phyloP scores from a whole-genome alignment of 2,329 filamentous ascomycete species.

The Ophiocordyceps camponoti-leonardi region DNA sequence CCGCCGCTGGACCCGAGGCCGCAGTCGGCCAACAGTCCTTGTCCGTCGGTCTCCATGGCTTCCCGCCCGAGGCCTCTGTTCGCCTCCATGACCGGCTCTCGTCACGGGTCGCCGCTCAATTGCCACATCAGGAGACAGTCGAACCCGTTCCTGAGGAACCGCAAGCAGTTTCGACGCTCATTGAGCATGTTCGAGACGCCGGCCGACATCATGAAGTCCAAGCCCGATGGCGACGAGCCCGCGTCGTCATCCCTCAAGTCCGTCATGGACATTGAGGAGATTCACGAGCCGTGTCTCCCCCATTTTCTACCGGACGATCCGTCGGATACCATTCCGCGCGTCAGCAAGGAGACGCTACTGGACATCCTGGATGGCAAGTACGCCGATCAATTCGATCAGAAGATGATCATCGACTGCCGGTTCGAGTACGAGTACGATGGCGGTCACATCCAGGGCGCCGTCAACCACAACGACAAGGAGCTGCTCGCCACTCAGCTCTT shows the following conservation, averaged over 20 bases:
- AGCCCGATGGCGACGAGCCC: constrained; percentile 38
- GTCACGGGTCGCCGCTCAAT: constrained; percentile 59
- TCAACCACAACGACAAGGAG: constrained; percentile 97
- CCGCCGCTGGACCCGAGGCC: constrained; percentile 54
- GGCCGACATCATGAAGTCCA: constrained; percentile 70
- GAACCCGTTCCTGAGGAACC: constrained; percentile 55
- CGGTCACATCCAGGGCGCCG: constrained; percentile 80
- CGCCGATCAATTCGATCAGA: constrained; percentile 57
- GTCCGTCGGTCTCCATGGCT: constrained; percentile 34
- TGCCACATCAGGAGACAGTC: constrained; percentile 55
- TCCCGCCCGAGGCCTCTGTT: constrained; percentile 51
- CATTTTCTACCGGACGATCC: constrained; percentile 70
- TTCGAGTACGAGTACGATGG: constrained; percentile 99
- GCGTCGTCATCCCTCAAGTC: constrained; percentile 39
- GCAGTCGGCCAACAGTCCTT: constrained; percentile 42
- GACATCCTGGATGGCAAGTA: constrained; percentile 80
- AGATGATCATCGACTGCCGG: constrained; percentile 84
- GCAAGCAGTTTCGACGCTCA: constrained; percentile 81
- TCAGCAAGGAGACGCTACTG: constrained; percentile 64
- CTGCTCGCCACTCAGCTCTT: constrained; percentile 67
- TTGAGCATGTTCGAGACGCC: constrained; percentile 97
- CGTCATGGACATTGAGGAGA: constrained; percentile 70
- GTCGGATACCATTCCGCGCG: constrained; percentile 74
- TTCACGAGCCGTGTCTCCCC: constrained; percentile 57
- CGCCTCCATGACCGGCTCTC: constrained; percentile 34